These are phyloP conservation scores for Saccharomyces hybrid DNA, from an alignment of 1,139 yeast genomes.

Conservation along the genomic window DNA sequence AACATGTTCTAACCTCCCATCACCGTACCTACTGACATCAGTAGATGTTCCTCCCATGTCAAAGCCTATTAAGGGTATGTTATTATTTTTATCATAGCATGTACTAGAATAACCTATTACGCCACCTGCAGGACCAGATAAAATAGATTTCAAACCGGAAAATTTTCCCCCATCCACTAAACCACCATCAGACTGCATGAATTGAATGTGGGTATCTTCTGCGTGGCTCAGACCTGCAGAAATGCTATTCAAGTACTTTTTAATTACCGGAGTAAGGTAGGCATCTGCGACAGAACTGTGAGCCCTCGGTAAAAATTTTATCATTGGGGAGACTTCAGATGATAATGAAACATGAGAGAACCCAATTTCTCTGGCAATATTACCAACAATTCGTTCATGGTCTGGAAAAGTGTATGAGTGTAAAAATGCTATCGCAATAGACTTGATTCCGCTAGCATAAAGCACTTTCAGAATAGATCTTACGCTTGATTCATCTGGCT, in stretches of 20 bases:
- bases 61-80: slow-evolving; percentile 46
- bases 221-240: slow-evolving; percentile 54
- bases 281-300: slow-evolving; percentile 74
- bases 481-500: slow-evolving; percentile 41
- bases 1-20: slow-evolving; percentile 45
- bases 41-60: slow-evolving; percentile 63
- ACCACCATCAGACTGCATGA: slow-evolving; percentile 61
- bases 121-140: slow-evolving; percentile 61
- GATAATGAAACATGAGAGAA: slow-evolving; percentile 60
- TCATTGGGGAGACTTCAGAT: slow-evolving; percentile 62
- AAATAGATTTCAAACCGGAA: slow-evolving; percentile 46
- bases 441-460: slow-evolving; percentile 49
- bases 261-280: slow-evolving; percentile 66
- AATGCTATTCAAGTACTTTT: slow-evolving; percentile 56
- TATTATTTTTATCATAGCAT: slow-evolving; percentile 38
- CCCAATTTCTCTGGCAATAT: slow-evolving; percentile 52
- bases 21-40: slow-evolving; percentile 44
- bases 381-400: slow-evolving; percentile 54
- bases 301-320: slow-evolving; percentile 62
- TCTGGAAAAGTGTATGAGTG: slow-evolving; percentile 65
- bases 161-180: slow-evolving; percentile 43
- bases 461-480: slow-evolving; percentile 37
- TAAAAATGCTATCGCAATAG: slow-evolving; percentile 59
- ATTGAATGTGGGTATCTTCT: slow-evolving; percentile 36
- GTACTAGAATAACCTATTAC: slow-evolving; percentile 52